A percentile compares a stretch with the other conserved stretches of the same genome.
Evolutionary conservation across 345 rosid species (phyloP).

Genomic region (Aegle marmelos): DNA sequence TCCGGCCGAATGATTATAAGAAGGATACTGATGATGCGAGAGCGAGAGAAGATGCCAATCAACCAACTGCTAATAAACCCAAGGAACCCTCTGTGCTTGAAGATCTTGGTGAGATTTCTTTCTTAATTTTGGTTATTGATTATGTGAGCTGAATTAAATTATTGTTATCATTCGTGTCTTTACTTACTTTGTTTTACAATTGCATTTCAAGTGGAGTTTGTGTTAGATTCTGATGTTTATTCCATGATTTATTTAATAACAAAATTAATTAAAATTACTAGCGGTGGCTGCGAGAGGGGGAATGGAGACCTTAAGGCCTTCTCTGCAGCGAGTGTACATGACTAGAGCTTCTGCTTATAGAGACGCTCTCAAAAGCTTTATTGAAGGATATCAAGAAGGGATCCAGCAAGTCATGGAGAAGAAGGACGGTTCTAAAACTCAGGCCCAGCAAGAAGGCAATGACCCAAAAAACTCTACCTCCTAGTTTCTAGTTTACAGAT

Average conservation of each 20-base stretch:
- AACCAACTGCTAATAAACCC: slow-evolving; percentile 20
- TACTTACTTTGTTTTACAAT: no score
- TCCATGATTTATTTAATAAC: background rate
- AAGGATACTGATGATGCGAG: slow-evolving; percentile 32
- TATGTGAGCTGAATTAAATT: no score
- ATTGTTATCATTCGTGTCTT: no score
- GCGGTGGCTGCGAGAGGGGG: slow-evolving; percentile 96
- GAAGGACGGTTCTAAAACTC: slow-evolving; percentile 41
- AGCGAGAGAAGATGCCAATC: slow-evolving; percentile 38
- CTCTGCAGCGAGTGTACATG: slow-evolving; percentile 87
- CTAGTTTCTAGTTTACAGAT: background rate
- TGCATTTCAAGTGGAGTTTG: no score
- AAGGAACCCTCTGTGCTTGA: slow-evolving; percentile 72
- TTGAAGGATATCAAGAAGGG: slow-evolving; percentile 82
- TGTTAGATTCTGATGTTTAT: background rate
- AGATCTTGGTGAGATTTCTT: slow-evolving; percentile 66
- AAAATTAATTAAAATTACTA: slow-evolving; percentile 21
- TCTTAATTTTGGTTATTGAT: no score
- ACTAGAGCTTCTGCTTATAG: slow-evolving; percentile 78
- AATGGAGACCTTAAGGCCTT: slow-evolving; percentile 84
- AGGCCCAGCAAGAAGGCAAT: slow-evolving; percentile 27
- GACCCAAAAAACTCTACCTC: slow-evolving; percentile 25
- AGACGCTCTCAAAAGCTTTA: slow-evolving; percentile 74
- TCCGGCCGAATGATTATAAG: slow-evolving; percentile 79
- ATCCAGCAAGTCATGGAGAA: slow-evolving; percentile 63